phyloP scores from a whole-genome alignment of 805 yeast species.

The Zygoascus flipseniorum region DNA sequence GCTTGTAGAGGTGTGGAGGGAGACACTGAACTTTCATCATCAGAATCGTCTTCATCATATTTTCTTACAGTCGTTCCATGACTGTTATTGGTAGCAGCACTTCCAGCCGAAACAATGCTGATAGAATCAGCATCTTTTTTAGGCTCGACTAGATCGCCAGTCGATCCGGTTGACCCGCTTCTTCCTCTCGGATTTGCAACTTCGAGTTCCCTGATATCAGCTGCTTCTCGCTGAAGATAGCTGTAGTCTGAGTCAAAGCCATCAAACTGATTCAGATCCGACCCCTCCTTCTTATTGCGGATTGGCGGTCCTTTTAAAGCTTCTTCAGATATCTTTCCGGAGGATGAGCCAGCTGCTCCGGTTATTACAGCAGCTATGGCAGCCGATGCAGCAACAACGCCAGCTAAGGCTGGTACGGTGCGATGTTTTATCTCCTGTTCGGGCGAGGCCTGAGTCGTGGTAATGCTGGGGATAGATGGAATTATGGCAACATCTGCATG shows the following conservation, averaged over 20 bases:
- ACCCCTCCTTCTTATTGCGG: background rate
- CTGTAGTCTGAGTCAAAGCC: conserved; percentile 11
- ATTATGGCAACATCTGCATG: background rate
- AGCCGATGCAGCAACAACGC: background rate
- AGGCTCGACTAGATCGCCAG: background rate
- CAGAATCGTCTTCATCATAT: background rate
- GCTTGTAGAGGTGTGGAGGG: background rate
- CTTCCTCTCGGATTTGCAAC: background rate
- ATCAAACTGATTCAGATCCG: conserved; percentile 1
- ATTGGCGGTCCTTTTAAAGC: background rate
- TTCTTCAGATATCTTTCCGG: background rate
- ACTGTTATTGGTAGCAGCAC: background rate
- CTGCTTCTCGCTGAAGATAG: background rate
- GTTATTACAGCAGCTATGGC: background rate
- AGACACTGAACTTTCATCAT: background rate
- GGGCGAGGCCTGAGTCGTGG: background rate
- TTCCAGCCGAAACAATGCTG: background rate
- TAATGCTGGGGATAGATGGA: background rate
- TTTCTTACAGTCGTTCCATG: background rate
- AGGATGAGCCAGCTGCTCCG: background rate
- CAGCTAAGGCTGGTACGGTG: background rate
- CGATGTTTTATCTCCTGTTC: background rate
- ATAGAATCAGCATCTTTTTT: background rate
- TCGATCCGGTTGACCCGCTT: background rate
- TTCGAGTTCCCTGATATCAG: background rate